A percentile compares a stretch with the other conserved stretches of the same genome.
Evolutionary conservation across 352 stramenopile genomes (phyloP).

Genomic region (Pythium periplocum): DNA sequence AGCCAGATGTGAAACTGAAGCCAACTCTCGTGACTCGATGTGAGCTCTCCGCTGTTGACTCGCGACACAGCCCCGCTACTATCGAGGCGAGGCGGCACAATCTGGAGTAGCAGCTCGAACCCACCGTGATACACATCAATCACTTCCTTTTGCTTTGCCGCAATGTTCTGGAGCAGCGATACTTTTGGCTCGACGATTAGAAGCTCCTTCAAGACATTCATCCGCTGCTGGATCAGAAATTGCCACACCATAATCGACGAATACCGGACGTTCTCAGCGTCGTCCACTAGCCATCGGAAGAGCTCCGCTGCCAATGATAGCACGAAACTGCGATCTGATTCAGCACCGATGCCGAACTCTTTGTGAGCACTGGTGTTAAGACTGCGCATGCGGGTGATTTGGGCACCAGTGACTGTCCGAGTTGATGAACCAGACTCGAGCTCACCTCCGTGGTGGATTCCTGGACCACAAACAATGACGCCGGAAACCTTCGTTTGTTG

Average conservation of each 20-base stretch:
- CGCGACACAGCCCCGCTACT: neutral
- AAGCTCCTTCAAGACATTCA: constrained; percentile 67
- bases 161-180: constrained; percentile 64
- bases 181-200: constrained; percentile 66
- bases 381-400: constrained; percentile 46
- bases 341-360: constrained; percentile 59
- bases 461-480: constrained; percentile 41
- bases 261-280: constrained; percentile 38
- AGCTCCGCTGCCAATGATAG: constrained; percentile 50
- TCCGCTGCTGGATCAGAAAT: constrained; percentile 65
- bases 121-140: constrained; percentile 73
- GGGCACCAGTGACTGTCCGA: constrained; percentile 19
- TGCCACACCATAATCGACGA: constrained; percentile 59
- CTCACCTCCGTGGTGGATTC: constrained; percentile 3
- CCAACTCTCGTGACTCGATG: constrained; percentile 48
- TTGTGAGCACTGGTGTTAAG: constrained; percentile 38
- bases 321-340: constrained; percentile 71
- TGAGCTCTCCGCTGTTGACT: constrained; percentile 8
- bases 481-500: constrained; percentile 63
- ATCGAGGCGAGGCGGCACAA: constrained; percentile 19
- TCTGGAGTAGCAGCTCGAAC: constrained; percentile 60
- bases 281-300: constrained; percentile 61
- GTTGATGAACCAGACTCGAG: constrained; percentile 1
- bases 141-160: constrained; percentile 62
- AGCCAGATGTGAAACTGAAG: constrained; percentile 80